phyloP scores from a whole-genome alignment of 768 basidiomycete species.

The Neoboletus brunneissimus region DNA sequence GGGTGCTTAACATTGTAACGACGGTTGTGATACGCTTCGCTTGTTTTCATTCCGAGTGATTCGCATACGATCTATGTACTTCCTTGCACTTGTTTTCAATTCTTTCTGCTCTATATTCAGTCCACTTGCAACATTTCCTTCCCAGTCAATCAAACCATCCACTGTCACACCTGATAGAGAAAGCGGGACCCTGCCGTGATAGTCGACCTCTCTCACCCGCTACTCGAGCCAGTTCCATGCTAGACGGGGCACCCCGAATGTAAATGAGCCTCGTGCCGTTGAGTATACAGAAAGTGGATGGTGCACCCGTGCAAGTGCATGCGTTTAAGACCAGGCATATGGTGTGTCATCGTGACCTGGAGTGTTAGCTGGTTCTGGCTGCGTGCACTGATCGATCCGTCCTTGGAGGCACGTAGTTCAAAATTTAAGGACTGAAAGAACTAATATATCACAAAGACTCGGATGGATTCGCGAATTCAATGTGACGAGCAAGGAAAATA shows the following conservation, averaged over 20 bases:
- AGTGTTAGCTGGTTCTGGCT: no score
- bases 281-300: constrained; percentile 55
- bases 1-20: neutral
- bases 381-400: no score
- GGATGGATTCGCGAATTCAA: neutral
- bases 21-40: neutral
- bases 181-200: neutral
- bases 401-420: no score
- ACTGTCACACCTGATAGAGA: no score
- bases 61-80: neutral
- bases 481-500: neutral
- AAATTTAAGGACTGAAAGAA: neutral
- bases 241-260: no score
- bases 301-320: constrained; percentile 68
- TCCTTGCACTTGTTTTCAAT: neutral
- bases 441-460: neutral
- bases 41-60: neutral
- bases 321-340: constrained; percentile 21
- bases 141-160: no score
- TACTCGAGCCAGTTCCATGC: no score
- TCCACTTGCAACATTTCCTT: no score
- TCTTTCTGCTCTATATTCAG: neutral
- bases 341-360: no score
- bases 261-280: constrained; percentile 4
- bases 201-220: constrained; percentile 28